Conservation (phyloP, 2,329 filamentous ascomycete species). For the Fusarium newnesense region DNA sequence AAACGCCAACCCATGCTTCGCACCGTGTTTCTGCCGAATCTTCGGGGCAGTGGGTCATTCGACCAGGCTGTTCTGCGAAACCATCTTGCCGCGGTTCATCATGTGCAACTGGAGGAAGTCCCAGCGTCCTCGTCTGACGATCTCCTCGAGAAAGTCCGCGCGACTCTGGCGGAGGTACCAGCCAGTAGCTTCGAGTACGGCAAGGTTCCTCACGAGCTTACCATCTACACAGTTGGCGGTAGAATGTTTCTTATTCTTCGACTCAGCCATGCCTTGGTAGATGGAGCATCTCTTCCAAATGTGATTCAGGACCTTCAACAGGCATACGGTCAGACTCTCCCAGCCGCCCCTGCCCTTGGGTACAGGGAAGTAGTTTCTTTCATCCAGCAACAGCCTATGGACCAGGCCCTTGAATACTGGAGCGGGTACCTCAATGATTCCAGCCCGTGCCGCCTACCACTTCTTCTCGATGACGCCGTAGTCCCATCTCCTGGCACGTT, state of each 20-base stretch:
- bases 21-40: conserved; percentile 28
- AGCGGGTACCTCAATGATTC: not conserved
- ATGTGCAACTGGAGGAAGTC: not conserved
- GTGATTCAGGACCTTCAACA: not conserved
- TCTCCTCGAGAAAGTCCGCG: not conserved
- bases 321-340: not conserved
- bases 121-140: not conserved
- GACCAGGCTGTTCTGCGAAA: conserved; percentile 7
- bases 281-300: not conserved
- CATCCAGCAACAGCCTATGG: not conserved
- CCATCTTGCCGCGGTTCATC: not conserved
- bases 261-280: not conserved
- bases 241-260: not conserved
- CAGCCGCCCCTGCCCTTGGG: not conserved
- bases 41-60: conserved; percentile 2
- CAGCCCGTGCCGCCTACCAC: not conserved
- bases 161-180: not conserved
- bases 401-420: not conserved
- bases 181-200: not conserved
- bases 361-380: not conserved
- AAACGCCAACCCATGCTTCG: conserved; percentile 3
- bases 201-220: not conserved
- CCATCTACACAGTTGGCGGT: not conserved
- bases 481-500: not conserved
- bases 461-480: not conserved